These are phyloP conservation scores for Ustilago bromivora DNA, from an alignment of 1,284 basidiomycete genomes.

Conservation along the genomic window DNA sequence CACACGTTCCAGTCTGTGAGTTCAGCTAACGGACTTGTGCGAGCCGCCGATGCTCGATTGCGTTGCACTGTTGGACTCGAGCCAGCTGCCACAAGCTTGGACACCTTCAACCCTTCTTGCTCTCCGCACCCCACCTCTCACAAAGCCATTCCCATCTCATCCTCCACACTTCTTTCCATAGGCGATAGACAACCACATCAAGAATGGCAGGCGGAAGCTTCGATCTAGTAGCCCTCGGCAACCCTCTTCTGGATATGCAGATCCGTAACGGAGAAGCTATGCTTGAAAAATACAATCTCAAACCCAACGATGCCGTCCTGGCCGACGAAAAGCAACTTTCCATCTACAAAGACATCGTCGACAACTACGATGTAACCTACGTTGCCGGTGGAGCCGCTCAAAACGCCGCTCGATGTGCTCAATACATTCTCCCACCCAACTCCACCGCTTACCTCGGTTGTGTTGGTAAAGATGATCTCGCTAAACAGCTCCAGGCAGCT, in stretches of 20 bases:
- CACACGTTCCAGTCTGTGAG: background rate
- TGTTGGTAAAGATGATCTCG: conserved; percentile 91
- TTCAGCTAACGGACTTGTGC: background rate
- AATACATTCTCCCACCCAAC: conserved; percentile 77
- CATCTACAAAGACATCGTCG: conserved; percentile 85
- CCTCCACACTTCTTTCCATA: background rate
- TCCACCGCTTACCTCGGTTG: conserved; percentile 95
- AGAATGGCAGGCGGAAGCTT: conserved; percentile 59
- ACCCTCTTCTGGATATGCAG: conserved; percentile 71
- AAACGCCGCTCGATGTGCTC: conserved; percentile 94
- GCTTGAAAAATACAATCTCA: conserved; percentile 89
- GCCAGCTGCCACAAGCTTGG: background rate
- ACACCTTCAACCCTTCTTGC: background rate
- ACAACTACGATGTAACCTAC: conserved; percentile 83
- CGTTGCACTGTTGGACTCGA: conserved; percentile 3
- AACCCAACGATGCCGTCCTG: conserved; percentile 95
- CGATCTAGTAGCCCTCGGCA: conserved; percentile 68
- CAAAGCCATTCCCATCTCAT: background rate
- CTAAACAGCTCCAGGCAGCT: conserved; percentile 88
- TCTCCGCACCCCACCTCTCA: background rate
- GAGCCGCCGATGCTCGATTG: background rate
- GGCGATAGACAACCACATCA: background rate
- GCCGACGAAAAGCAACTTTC: conserved; percentile 85
- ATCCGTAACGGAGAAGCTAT: conserved; percentile 79
- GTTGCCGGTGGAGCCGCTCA: conserved; percentile 97